A percentile compares a stretch with the other conserved stretches of the same genome.
Conservation (phyloP, 768 basidiomycete genomes). For the Russula earlei region DNA sequence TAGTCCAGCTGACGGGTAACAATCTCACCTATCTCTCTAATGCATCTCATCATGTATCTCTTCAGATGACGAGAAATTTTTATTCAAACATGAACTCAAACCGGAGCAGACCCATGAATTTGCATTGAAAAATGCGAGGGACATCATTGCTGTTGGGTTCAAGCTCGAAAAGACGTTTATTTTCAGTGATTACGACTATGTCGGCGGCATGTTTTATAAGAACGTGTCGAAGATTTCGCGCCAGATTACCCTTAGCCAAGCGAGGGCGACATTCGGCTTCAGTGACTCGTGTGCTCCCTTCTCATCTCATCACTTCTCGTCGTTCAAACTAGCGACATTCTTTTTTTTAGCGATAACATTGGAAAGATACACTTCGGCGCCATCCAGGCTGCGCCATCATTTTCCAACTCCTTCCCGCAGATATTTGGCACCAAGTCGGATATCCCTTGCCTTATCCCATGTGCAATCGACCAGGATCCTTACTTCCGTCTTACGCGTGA, state of each 20-base stretch:
- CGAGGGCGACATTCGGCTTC: slow-evolving; percentile 95
- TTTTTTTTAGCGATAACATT: slow-evolving; percentile 74
- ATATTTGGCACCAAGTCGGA: slow-evolving; percentile 80
- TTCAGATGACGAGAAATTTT: slow-evolving; percentile 94
- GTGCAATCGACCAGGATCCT: slow-evolving; percentile 95
- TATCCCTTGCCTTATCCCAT: slow-evolving; percentile 91
- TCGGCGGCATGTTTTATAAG: slow-evolving; percentile 89
- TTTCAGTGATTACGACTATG: slow-evolving; percentile 84
- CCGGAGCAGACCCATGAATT: slow-evolving; percentile 80
- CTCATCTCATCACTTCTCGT: background rate
- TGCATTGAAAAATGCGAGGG: slow-evolving; percentile 78
- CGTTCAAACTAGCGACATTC: background rate
- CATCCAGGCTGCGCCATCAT: slow-evolving; percentile 92
- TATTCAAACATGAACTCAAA: slow-evolving; percentile 93
- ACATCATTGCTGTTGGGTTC: slow-evolving; percentile 96
- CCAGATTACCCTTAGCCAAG: slow-evolving; percentile 87
- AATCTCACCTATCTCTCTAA: slow-evolving; percentile 14
- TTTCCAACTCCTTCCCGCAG: slow-evolving; percentile 97
- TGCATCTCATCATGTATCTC: background rate
- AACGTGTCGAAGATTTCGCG: slow-evolving; percentile 91
- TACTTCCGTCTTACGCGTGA: slow-evolving; percentile 98
- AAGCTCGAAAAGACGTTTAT: slow-evolving; percentile 91
- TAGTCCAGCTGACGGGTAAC: slow-evolving; percentile 87
- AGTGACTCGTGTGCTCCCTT: slow-evolving; percentile 69
- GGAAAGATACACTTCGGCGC: slow-evolving; percentile 96